Evolutionary conservation across 2,329 filamentous ascomycete species (phyloP).

Genomic region (Coniochaeta hoffmannii): DNA sequence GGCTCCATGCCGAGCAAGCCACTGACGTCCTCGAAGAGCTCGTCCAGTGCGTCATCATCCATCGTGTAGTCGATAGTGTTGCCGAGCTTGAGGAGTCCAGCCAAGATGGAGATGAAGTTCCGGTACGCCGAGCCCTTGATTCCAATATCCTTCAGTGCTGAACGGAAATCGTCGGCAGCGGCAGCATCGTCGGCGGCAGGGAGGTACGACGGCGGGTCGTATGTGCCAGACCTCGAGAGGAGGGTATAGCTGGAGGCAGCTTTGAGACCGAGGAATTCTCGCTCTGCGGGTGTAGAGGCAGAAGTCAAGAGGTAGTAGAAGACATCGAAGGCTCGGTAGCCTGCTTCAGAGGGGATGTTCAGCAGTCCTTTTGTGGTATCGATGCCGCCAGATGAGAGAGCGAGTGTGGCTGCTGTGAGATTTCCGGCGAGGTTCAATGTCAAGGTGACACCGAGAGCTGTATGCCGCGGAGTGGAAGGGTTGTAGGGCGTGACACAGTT

Average conservation of each 20-base stretch:
- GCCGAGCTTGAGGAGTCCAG: slow-evolving; percentile 83
- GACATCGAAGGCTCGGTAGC: slow-evolving; percentile 90
- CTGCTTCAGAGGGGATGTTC: slow-evolving; percentile 68
- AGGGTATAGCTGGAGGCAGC: slow-evolving; percentile 69
- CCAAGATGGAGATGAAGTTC: slow-evolving; percentile 77
- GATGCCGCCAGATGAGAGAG: slow-evolving; percentile 80
- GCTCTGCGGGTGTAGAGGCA: slow-evolving; percentile 80
- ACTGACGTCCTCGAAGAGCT: slow-evolving; percentile 84
- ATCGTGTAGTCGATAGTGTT: slow-evolving; percentile 81
- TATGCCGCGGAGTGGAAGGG: slow-evolving; percentile 73
- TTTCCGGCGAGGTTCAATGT: slow-evolving; percentile 76
- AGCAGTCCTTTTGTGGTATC: slow-evolving; percentile 76
- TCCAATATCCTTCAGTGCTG: slow-evolving; percentile 81
- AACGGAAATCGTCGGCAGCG: slow-evolving; percentile 85
- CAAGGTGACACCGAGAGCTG: slow-evolving; percentile 72
- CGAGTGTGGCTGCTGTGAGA: slow-evolving; percentile 65
- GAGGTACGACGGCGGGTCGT: slow-evolving; percentile 77
- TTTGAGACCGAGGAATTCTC: slow-evolving; percentile 80
- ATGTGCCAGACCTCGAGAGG: slow-evolving; percentile 77
- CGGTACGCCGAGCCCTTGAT: slow-evolving; percentile 82
- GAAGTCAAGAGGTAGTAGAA: slow-evolving; percentile 95
- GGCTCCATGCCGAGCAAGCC: slow-evolving; percentile 81
- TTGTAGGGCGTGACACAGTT: slow-evolving; percentile 84
- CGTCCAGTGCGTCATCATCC: slow-evolving; percentile 76
- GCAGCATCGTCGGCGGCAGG: slow-evolving; percentile 90